phyloP scores from a whole-genome alignment of 257 asterid genomes.

The Ligustrum vulgare region DNA sequence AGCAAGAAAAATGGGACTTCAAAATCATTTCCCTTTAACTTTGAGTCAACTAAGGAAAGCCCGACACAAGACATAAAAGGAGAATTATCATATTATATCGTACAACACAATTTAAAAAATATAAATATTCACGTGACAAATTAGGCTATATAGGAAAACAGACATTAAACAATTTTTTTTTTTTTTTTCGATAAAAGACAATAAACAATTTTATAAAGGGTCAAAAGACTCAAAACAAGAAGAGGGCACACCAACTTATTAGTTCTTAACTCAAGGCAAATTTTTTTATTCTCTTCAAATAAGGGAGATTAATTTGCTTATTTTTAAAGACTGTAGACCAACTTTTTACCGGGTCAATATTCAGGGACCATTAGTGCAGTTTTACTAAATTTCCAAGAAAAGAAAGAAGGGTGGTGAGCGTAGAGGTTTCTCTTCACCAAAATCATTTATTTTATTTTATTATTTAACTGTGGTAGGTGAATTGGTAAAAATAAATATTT shows the following conservation, averaged over 20 bases:
- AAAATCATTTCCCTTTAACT: neutral
- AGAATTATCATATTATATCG: no score
- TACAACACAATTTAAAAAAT: neutral
- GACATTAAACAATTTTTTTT: neutral
- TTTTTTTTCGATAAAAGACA: no score
- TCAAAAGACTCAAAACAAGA: neutral
- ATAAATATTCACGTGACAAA: neutral
- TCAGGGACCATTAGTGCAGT: neutral
- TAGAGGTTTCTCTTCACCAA: neutral
- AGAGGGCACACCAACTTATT: neutral
- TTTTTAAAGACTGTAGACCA: neutral
- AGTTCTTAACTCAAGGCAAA: neutral
- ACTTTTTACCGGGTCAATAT: neutral
- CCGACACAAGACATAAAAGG: neutral
- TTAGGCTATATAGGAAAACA: neutral
- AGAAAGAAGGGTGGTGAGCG: neutral
- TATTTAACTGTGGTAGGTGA: slow-evolving; percentile 29
- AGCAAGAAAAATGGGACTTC: no score
- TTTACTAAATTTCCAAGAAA: neutral
- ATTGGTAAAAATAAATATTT: neutral
- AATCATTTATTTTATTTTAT: neutral
- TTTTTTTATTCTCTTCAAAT: no score
- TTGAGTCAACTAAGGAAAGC: neutral
- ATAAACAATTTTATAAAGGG: neutral
- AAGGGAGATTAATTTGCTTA: neutral